Evolutionary conservation across 495 filamentous ascomycete genomes (phyloP).

Genomic region (Penicillium soppii): DNA sequence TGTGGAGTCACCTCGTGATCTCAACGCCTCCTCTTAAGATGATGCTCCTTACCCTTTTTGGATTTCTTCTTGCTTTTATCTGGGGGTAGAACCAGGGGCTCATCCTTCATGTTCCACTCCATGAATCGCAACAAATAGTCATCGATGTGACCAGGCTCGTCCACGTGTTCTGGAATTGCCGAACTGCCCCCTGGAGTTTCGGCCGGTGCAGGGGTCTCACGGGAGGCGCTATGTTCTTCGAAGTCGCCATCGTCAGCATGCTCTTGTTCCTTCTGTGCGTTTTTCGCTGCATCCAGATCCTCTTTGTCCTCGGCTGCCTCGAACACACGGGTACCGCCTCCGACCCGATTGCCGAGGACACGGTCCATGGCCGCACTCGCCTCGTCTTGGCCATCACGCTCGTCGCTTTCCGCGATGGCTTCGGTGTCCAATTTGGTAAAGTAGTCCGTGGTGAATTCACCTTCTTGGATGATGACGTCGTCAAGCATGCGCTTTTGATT

Average conservation of each 20-base stretch:
- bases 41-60: constrained; percentile 72
- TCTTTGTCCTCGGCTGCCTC: constrained; percentile 91
- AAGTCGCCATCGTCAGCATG: constrained; percentile 90
- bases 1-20: not conserved
- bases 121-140: constrained; percentile 82
- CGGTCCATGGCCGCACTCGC: constrained; percentile 83
- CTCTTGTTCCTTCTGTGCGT: constrained; percentile 83
- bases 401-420: constrained; percentile 66
- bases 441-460: constrained; percentile 97
- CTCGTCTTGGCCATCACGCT: constrained; percentile 58
- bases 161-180: not conserved
- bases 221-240: constrained; percentile 63
- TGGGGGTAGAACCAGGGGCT: constrained; percentile 73
- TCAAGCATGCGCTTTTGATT: constrained; percentile 98
- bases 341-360: constrained; percentile 63
- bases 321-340: constrained; percentile 61
- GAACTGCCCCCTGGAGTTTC: no score
- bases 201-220: constrained; percentile 35
- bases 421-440: constrained; percentile 76
- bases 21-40: constrained; percentile 44
- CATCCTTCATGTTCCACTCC: constrained; percentile 73
- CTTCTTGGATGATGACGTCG: constrained; percentile 97
- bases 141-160: constrained; percentile 61
- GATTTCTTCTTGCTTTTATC: constrained; percentile 79
- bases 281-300: constrained; percentile 81